Evolutionary conservation across 768 basidiomycete genomes (phyloP).

Genomic region (Russula dissimulans): DNA sequence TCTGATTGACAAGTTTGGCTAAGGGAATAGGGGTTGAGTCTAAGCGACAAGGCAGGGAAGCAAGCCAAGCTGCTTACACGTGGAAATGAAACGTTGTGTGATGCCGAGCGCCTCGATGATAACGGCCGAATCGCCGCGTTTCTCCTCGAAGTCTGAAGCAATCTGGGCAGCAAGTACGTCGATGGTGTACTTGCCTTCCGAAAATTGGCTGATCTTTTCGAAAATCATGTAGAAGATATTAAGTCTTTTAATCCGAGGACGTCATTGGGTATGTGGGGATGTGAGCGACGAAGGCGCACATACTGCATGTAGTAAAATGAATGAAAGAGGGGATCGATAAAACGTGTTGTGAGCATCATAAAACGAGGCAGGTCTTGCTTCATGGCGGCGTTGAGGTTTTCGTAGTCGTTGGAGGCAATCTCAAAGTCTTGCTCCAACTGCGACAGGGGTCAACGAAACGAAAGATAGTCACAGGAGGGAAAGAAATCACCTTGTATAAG

Average conservation of each 20-base stretch:
- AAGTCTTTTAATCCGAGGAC: constrained; percentile 40
- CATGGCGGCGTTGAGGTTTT: constrained; percentile 81
- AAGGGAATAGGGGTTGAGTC: neutral
- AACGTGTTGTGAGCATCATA: constrained; percentile 76
- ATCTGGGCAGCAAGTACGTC: constrained; percentile 59
- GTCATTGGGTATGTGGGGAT: neutral
- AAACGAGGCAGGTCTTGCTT: constrained; percentile 94
- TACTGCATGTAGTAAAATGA: constrained; percentile 99
- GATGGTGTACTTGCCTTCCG: constrained; percentile 68
- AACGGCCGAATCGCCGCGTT: constrained; percentile 76
- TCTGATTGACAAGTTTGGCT: constrained; percentile 64
- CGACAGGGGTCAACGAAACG: neutral
- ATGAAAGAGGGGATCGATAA: constrained; percentile 96
- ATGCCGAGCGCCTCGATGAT: constrained; percentile 72
- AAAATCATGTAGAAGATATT: constrained; percentile 92
- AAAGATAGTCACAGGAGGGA: constrained; percentile 8
- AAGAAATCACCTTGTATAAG: constrained; percentile 66
- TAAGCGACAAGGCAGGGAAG: neutral
- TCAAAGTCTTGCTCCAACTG: constrained; percentile 97
- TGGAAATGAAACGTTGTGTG: constrained; percentile 75
- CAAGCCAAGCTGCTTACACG: constrained; percentile 45
- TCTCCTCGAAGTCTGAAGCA: constrained; percentile 63
- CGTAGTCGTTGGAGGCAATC: constrained; percentile 83
- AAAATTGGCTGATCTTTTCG: constrained; percentile 87
- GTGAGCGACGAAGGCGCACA: constrained; percentile 28